Conservation (phyloP, 768 basidiomycete species). For the Auricularia heimuer region DNA sequence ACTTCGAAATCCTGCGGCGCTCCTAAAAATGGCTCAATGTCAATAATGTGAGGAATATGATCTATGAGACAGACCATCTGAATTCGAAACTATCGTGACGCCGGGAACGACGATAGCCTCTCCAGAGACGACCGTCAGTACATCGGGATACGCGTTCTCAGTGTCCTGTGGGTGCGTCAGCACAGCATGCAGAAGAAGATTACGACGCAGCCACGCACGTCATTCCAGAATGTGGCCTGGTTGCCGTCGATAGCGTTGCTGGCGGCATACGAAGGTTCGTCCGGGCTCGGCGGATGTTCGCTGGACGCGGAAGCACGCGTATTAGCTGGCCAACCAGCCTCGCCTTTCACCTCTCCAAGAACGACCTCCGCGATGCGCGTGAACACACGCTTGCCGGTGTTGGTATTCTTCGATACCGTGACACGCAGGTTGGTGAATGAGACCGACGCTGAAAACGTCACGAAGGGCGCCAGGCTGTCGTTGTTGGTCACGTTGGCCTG, state of each 20-base stretch:
- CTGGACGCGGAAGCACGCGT: background rate
- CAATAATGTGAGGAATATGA: no score
- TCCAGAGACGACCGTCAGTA: background rate
- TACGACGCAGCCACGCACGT: background rate
- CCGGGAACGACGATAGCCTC: background rate
- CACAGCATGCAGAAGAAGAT: background rate
- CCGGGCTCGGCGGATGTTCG: background rate
- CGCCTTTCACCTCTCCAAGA: background rate
- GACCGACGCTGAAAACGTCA: background rate
- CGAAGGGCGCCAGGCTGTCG: background rate
- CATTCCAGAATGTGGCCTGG: background rate
- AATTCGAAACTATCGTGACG: background rate
- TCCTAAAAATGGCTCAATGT: background rate
- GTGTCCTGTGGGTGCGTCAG: background rate
- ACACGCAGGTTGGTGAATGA: background rate
- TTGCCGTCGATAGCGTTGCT: background rate
- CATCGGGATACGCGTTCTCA: background rate
- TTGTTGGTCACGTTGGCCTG: background rate
- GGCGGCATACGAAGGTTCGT: background rate
- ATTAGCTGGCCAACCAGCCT: background rate
- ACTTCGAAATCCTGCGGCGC: background rate
- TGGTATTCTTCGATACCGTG: background rate
- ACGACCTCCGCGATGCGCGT: constrained; percentile 1
- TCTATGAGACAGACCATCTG: background rate
- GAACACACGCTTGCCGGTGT: background rate